Conservation (phyloP, 768 basidiomycete genomes). For the Boletus reticulatus region DNA sequence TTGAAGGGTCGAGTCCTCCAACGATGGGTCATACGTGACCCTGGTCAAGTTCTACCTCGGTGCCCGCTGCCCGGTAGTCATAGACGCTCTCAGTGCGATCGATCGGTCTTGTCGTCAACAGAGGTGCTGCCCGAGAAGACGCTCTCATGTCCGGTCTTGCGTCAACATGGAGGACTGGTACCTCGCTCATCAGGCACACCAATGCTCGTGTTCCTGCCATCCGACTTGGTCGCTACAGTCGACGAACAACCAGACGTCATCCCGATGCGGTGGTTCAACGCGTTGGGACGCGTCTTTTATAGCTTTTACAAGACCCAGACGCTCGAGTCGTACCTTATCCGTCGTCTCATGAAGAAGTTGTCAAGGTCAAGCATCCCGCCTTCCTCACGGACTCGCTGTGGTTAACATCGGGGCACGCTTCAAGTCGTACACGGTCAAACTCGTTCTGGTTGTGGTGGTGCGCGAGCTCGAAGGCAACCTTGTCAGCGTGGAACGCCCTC, state of each 20-base stretch:
- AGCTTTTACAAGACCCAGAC: slow-evolving; percentile 82
- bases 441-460: slow-evolving; percentile 84
- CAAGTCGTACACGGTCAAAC: slow-evolving; percentile 86
- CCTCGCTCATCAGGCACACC: slow-evolving; percentile 61
- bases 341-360: slow-evolving; percentile 89
- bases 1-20: slow-evolving; percentile 63
- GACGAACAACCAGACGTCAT: too few species aligned
- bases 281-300: slow-evolving; percentile 90
- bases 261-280: slow-evolving; percentile 97
- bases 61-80: too few species aligned
- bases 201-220: slow-evolving; percentile 67
- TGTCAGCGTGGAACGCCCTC: slow-evolving; percentile 89
- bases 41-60: slow-evolving; percentile 79
- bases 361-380: slow-evolving; percentile 86
- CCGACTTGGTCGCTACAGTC: too few species aligned
- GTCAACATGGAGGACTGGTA: slow-evolving; percentile 99
- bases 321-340: slow-evolving; percentile 83
- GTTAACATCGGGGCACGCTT: slow-evolving; percentile 82
- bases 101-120: too few species aligned
- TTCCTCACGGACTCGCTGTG: slow-evolving; percentile 83
- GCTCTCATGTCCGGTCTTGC: slow-evolving; percentile 64
- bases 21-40: slow-evolving; percentile 73
- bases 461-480: slow-evolving; percentile 91
- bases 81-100: too few species aligned
- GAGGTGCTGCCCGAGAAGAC: slow-evolving; percentile 45